Percentiles rank a stretch among this genome's conserved stretches.
Conservation (phyloP, 768 basidiomycete genomes). For the Kwoniella bestiolae region DNA sequence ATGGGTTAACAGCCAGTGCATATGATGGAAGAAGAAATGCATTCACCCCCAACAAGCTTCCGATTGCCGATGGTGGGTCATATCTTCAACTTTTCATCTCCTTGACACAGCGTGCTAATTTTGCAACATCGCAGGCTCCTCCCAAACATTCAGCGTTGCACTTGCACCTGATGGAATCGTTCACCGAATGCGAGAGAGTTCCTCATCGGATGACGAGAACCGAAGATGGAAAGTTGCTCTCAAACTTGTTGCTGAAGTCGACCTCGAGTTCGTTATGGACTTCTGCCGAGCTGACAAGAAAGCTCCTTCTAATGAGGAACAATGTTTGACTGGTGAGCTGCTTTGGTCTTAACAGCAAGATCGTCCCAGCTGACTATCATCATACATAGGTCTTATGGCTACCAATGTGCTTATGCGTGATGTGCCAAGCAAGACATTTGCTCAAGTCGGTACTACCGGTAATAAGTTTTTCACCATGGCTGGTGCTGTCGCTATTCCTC, state of each 20-base stretch:
- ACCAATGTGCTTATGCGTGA: constrained; percentile 57
- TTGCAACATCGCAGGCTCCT: constrained; percentile 6
- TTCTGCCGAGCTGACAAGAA: constrained; percentile 42
- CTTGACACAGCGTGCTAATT: not conserved
- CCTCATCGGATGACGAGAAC: constrained; percentile 46
- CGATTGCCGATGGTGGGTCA: constrained; percentile 22
- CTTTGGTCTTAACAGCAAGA: not conserved
- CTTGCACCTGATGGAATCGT: constrained; percentile 42
- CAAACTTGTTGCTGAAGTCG: constrained; percentile 50
- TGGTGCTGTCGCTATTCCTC: constrained; percentile 45
- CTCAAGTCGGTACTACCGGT: constrained; percentile 52
- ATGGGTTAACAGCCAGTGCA: constrained; percentile 33
- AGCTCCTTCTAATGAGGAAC: constrained; percentile 35
- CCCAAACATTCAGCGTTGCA: constrained; percentile 35
- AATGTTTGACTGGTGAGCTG: constrained; percentile 43
- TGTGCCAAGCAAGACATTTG: constrained; percentile 41
- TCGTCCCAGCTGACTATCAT: not conserved
- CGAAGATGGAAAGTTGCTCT: constrained; percentile 49
- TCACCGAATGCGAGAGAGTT: constrained; percentile 19
- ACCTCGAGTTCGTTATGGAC: constrained; percentile 47
- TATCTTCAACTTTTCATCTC: not conserved
- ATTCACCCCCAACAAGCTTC: constrained; percentile 44
- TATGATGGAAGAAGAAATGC: constrained; percentile 51
- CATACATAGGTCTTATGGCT: constrained; percentile 47
- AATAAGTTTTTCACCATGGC: constrained; percentile 54